Evolutionary conservation across 805 yeast genomes (phyloP), one percentile per base, ranked within the genome.

Genomic region (Ogataea allantospora): DNA sequence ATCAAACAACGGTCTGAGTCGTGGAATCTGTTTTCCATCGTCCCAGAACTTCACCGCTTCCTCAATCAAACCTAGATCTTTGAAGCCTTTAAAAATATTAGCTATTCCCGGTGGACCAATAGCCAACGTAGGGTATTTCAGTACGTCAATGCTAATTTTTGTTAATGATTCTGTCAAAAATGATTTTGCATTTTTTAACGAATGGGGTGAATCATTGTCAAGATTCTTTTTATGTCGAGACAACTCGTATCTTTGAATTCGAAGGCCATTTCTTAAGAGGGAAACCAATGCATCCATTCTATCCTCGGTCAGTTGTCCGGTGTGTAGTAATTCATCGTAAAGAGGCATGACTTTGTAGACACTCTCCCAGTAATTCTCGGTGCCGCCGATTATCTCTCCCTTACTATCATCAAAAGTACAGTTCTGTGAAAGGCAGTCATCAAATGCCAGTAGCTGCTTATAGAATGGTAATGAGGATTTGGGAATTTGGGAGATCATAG

Each of bases 31-130:
- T 45, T 73, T 77, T 13, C 81, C 81, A 21, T 68, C 58, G 43
- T 79, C 78, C 93, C 93, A 85, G 38, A 81, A 66, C 36, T 71
- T 64, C 22, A 82, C 68, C 35, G 85, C 81, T 57, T 83, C 88
- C 28, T 75, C 71, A 28, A 70, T 63, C 35, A 80, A 62, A 29
- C 73, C 70, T 48, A 78, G 67, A 55, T 81, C 87, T 47, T 74
- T 73, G 50, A 71, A 72, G 7, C 79, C 74, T 16, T 78, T 75
- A 38, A 77, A 68, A 30, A 77, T 54, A 46, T 75, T 78, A 57
- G 77, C 71, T 11, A 78, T 71, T 40, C 82, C 81, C 34, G 68
- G 66, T 34, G 74, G 70, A 26, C 70, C 69, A 16, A 77, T 55
- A 14, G 46, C 51, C 4, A 71, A 60, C 12, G 36, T 35, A 6